A percentile compares a stretch with the other conserved stretches of the same genome.
phyloP scores from a whole-genome alignment of 2,329 filamentous ascomycete genomes.

The Exophiala xenobiotica region DNA sequence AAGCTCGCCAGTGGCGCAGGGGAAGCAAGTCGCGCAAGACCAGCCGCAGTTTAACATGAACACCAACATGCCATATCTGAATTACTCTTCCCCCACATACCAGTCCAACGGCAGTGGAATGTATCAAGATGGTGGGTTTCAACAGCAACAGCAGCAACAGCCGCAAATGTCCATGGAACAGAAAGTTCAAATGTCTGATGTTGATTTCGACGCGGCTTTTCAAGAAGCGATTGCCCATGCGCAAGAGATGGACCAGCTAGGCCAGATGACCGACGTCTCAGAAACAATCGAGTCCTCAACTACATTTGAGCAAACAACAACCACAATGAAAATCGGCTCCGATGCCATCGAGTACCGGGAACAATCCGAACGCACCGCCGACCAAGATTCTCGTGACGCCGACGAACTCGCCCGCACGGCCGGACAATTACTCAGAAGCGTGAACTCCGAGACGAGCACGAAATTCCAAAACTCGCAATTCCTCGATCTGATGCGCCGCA shows the following conservation, averaged over 20 bases:
- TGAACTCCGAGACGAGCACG: constrained; percentile 65
- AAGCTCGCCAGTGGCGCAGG: constrained; percentile 30
- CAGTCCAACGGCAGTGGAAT: constrained; percentile 21
- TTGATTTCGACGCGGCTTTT: constrained; percentile 29
- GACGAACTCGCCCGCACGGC: constrained; percentile 73
- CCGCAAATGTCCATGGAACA: constrained; percentile 14
- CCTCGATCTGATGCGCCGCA: constrained; percentile 70
- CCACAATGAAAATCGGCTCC: constrained; percentile 41
- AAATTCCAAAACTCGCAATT: constrained; percentile 81
- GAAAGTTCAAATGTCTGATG: constrained; percentile 22
- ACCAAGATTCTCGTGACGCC: constrained; percentile 47
- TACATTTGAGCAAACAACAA: constrained; percentile 25
- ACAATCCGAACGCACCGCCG: constrained; percentile 17
- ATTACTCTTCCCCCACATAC: constrained; percentile 24
- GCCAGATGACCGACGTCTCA: background rate
- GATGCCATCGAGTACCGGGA: constrained; percentile 41
- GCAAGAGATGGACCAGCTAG: constrained; percentile 22
- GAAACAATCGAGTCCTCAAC: constrained; percentile 17
- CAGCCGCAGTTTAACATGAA: constrained; percentile 30
- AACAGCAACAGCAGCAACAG: constrained; percentile 31
- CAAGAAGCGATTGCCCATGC: constrained; percentile 27
- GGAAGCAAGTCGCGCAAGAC: constrained; percentile 18
- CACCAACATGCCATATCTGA: constrained; percentile 9
- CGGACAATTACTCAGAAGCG: constrained; percentile 65
- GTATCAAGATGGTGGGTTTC: constrained; percentile 4